Conservation (phyloP, 192 early-diverging fungal genomes). For the Backusella tuberculispora region DNA sequence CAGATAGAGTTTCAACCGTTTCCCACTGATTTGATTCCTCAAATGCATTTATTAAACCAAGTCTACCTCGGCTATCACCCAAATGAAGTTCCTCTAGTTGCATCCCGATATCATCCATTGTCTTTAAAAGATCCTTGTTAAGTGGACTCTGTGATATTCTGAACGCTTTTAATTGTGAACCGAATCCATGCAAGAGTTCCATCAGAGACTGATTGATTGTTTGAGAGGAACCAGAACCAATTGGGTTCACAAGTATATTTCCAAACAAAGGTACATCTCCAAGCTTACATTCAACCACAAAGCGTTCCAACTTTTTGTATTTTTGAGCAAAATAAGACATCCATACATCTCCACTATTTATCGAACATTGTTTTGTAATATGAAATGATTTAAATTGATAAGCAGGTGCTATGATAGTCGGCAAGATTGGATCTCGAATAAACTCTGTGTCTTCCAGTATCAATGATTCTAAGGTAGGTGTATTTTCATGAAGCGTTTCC, state of each 20-base stretch:
- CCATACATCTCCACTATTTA: not conserved
- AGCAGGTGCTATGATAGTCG: not conserved
- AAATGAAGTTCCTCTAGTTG: slow-evolving; percentile 3
- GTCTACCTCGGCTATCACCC: not conserved
- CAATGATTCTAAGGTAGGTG: not conserved
- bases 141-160: not conserved
- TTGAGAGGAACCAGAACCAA: not conserved
- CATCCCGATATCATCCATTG: not conserved
- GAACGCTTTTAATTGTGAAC: not conserved
- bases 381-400: not conserved
- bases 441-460: not conserved
- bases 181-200: not conserved
- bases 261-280: not conserved
- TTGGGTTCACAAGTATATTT: not conserved
- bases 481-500: not conserved
- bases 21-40: slow-evolving; percentile 2
- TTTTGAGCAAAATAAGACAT: slow-evolving; percentile 3
- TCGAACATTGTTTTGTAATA: not conserved
- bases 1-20: not conserved
- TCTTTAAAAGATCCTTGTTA: not conserved
- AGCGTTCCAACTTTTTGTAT: not conserved
- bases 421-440: not conserved
- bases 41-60: not conserved
- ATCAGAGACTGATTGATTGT: not conserved
- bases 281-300: not conserved